A percentile compares a stretch with the other conserved stretches of the same genome.
Conservation (phyloP, 2,329 filamentous ascomycete genomes). For the Colletotrichum graminicola region DNA sequence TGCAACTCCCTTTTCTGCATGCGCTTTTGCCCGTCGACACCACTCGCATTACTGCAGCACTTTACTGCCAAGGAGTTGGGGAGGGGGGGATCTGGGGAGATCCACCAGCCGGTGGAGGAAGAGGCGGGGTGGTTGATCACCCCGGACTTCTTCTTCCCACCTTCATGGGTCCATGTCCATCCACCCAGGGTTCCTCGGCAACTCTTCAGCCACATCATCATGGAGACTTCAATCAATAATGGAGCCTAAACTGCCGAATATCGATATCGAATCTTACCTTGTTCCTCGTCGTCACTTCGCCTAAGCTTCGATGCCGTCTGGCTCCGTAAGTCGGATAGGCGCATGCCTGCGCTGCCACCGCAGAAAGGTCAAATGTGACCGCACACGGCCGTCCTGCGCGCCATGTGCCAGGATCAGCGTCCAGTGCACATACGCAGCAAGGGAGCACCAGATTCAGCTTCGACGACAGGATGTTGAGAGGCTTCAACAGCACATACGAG, state of each 20-base stretch:
- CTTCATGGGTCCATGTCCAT: not conserved
- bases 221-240: not conserved
- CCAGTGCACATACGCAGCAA: constrained; percentile 52
- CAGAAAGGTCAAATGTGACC: constrained; percentile 57
- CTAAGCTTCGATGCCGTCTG: constrained; percentile 17
- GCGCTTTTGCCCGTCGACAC: not conserved
- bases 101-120: constrained; percentile 1
- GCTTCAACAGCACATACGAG: constrained; percentile 51
- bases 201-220: not conserved
- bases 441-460: constrained; percentile 47
- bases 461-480: constrained; percentile 51
- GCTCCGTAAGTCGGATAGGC: constrained; percentile 34
- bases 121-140: constrained; percentile 7
- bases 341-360: constrained; percentile 57
- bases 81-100: not conserved
- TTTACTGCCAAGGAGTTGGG: not conserved
- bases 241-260: not conserved
- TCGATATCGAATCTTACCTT: not conserved
- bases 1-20: not conserved
- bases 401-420: constrained; percentile 52
- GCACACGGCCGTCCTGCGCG: constrained; percentile 52
- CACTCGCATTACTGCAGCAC: no score
- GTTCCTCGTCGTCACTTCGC: no score
- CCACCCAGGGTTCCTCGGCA: not conserved
- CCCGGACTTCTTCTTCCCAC: constrained; percentile 18